These are phyloP conservation scores for Rhodotorula diobovata DNA, from an alignment of 768 basidiomycete species.

Conservation along the genomic window DNA sequence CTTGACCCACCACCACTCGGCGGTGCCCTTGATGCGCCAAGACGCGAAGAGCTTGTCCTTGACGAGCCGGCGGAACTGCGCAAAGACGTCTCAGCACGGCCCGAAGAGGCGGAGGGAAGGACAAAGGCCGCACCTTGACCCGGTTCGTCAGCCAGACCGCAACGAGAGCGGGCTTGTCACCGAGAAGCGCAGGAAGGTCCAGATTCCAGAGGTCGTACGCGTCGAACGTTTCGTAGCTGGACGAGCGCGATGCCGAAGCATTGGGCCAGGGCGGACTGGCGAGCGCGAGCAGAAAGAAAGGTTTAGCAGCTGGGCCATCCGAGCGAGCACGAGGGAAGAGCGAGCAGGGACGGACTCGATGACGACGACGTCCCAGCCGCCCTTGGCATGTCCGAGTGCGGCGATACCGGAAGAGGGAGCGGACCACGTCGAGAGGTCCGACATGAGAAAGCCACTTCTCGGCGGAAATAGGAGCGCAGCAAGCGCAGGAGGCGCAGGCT, in stretches of 20 bases:
- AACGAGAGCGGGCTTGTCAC: conserved; percentile 7
- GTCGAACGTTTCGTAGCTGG: conserved; percentile 36
- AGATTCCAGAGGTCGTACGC: conserved; percentile 36
- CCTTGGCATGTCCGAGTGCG: not conserved
- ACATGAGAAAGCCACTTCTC: conserved; percentile 22
- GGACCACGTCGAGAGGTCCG: conserved; percentile 27
- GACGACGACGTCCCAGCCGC: conserved; percentile 27
- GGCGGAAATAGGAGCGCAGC: conserved; percentile 19
- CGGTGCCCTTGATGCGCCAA: not conserved
- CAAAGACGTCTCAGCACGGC: not conserved
- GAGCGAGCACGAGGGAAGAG: not conserved
- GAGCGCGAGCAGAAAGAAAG: not conserved
- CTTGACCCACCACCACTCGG: conserved; percentile 39
- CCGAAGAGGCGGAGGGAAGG: not conserved
- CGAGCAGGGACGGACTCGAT: conserved; percentile 22
- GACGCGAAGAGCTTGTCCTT: conserved; percentile 32
- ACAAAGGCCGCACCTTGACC: conserved; percentile 21
- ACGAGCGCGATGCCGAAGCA: conserved; percentile 17
- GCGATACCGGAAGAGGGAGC: not conserved
- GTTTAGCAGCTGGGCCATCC: not conserved
- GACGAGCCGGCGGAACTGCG: conserved; percentile 30
- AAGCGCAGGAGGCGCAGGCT: not conserved
- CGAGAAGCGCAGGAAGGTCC: conserved; percentile 13
- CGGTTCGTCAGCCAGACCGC: conserved; percentile 32
- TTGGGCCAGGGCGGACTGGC: conserved; percentile 36